phyloP scores from a whole-genome alignment of 495 filamentous ascomycete species.

The Penicillium desertorum region DNA sequence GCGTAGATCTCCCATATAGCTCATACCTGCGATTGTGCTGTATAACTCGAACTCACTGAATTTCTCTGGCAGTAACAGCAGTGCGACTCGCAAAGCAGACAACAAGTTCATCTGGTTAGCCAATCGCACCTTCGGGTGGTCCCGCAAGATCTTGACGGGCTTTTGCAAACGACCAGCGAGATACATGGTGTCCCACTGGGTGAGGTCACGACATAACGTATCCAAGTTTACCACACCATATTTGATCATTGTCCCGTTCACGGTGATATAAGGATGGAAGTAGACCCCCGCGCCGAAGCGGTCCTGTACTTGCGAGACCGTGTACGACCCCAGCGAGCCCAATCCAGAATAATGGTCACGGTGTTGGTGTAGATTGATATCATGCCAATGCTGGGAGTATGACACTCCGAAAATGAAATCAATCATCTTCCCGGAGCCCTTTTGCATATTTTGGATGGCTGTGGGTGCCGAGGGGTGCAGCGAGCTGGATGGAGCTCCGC shows the following conservation, averaged over 20 bases:
- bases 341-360: conserved; percentile 89
- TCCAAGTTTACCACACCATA: conserved; percentile 94
- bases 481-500: conserved; percentile 43
- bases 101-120: conserved; percentile 95
- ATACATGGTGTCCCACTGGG: conserved; percentile 88
- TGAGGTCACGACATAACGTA: conserved; percentile 81
- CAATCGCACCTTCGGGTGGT: conserved; percentile 84
- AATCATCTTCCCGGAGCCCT: conserved; percentile 90
- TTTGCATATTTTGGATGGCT: conserved; percentile 77
- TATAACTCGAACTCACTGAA: conserved; percentile 91
- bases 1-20: conserved; percentile 90
- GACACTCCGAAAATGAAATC: conserved; percentile 97
- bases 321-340: conserved; percentile 79
- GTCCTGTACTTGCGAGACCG: conserved; percentile 82
- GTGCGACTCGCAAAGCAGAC: conserved; percentile 83
- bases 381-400: conserved; percentile 96
- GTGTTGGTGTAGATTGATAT: conserved; percentile 82
- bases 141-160: conserved; percentile 94
- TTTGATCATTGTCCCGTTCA: conserved; percentile 96
- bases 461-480: conserved; percentile 73
- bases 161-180: conserved; percentile 93
- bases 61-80: conserved; percentile 75
- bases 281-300: conserved; percentile 89
- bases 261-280: conserved; percentile 92
- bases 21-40: conserved; percentile 83